Evolutionary conservation across 75 land plant species (phyloP).

Genomic region (Selaginella moellendorffii): DNA sequence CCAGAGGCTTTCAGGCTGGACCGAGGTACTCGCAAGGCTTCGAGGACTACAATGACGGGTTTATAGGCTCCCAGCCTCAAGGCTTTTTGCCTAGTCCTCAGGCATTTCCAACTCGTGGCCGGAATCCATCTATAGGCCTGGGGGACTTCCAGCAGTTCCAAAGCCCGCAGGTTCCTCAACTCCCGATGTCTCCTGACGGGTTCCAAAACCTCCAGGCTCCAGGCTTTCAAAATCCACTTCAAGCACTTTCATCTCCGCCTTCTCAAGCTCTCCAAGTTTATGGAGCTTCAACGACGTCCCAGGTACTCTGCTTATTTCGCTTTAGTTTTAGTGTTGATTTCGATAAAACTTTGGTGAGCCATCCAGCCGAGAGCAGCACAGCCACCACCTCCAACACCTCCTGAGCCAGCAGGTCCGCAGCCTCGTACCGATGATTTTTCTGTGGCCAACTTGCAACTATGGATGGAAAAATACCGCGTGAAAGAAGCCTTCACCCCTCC

Average conservation of each 20-base stretch:
- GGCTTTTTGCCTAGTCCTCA: too few relatives aligned
- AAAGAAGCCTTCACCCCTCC: slow-evolving; percentile 12
- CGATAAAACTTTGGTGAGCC: background rate
- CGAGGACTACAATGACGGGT: too few relatives aligned
- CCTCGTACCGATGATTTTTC: background rate
- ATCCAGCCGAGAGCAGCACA: background rate
- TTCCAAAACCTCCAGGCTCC: too few relatives aligned
- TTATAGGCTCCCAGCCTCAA: too few relatives aligned
- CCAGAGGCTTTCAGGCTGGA: too few relatives aligned
- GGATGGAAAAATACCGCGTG: background rate
- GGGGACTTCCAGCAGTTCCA: too few relatives aligned
- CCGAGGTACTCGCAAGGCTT: too few relatives aligned
- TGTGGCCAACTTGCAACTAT: background rate
- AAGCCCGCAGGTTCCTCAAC: too few relatives aligned
- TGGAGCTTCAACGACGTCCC: too few relatives aligned
- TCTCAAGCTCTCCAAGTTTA: background rate
- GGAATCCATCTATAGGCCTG: too few relatives aligned
- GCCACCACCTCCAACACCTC: background rate
- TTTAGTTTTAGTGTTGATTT: background rate
- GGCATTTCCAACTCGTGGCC: too few relatives aligned
- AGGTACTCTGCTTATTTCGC: background rate
- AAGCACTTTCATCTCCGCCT: background rate
- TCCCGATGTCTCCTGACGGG: too few relatives aligned
- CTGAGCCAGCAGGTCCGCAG: background rate
- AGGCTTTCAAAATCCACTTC: slow-evolving; percentile 1